phyloP scores from a whole-genome alignment of 2,329 filamentous ascomycete species.

The Colletotrichum tanaceti region DNA sequence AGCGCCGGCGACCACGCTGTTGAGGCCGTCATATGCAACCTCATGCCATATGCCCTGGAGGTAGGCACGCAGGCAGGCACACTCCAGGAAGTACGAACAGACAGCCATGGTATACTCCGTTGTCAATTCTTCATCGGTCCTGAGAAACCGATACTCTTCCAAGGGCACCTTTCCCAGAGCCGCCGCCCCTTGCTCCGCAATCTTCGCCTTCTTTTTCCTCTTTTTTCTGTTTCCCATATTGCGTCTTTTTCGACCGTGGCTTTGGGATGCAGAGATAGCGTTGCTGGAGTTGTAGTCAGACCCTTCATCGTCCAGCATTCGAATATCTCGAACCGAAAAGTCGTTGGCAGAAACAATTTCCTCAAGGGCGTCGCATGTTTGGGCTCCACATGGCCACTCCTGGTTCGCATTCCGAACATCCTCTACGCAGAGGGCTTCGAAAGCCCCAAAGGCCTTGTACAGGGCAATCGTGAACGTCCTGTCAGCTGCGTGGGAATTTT shows the following conservation, averaged over 20 bases:
- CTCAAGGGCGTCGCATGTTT: neutral
- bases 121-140: constrained; percentile 50
- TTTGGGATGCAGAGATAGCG: constrained; percentile 8
- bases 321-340: neutral
- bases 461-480: constrained; percentile 58
- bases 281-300: neutral
- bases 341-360: neutral
- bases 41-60: constrained; percentile 56
- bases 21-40: constrained; percentile 57
- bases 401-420: constrained; percentile 34
- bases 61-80: constrained; percentile 53
- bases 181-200: constrained; percentile 42
- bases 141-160: constrained; percentile 58
- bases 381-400: neutral
- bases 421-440: constrained; percentile 51
- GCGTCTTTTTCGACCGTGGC: constrained; percentile 40
- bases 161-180: constrained; percentile 54
- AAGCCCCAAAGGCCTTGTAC: constrained; percentile 45
- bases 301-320: neutral
- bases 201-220: constrained; percentile 43
- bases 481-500: constrained; percentile 54
- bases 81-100: constrained; percentile 53
- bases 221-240: neutral
- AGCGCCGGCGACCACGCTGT: constrained; percentile 58
- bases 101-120: constrained; percentile 59